Base-by-base conservation (phyloP, 306 rosid species). In the Fagus sylvatica region DNA sequence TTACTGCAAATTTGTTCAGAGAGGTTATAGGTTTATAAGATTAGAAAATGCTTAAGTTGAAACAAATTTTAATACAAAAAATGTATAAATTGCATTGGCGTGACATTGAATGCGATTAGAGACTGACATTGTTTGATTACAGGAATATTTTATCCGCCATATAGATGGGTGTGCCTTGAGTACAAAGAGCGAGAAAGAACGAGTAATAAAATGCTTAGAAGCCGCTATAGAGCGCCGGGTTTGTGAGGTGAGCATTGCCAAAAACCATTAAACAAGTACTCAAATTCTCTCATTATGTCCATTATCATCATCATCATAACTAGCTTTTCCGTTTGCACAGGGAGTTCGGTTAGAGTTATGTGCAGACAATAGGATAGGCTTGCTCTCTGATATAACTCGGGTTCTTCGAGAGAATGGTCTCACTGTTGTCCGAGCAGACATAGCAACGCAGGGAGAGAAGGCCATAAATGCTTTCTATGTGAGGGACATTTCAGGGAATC, bases 141-240 rank as follows among this genome's bases (percentile, higher is more conserved):
- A 86, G 92, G 92, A 89, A 75, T 91, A 89, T 76, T 92, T 90
- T 22, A 87, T 90, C 51, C 72, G 93, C 22, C 91, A 87, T 46
- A 36, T 84, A 4, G 89, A 87, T 7, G 97, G 93, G 49, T 71
- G 73, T 4, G 87, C 88, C 75, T 77, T 88, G 84, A 77, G 69
- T 17, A 85, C 89, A 53, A 79, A 86, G 36, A 56, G 93, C 34
- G 97, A 92, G 87, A 89, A 90, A 82, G 87, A 89, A 83, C 77
- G 85, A 83, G 88, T 93, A 37, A 79, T 87, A 33, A 87, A 90
- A 80, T 90, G 93, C 75, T 77, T 89, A 75, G 93, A 83, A 77
- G 92, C 93, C 36, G 96, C 92, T 39, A 85, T 89, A 53, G 92
- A 90, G 76, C 88, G 91, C 0, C 79, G 92, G 49, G 97, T 84